A percentile compares a stretch with the other conserved stretches of the same genome.
These are phyloP conservation scores for Citrus mangshanensis DNA, from an alignment of 345 rosid species.

Conservation along the genomic window DNA sequence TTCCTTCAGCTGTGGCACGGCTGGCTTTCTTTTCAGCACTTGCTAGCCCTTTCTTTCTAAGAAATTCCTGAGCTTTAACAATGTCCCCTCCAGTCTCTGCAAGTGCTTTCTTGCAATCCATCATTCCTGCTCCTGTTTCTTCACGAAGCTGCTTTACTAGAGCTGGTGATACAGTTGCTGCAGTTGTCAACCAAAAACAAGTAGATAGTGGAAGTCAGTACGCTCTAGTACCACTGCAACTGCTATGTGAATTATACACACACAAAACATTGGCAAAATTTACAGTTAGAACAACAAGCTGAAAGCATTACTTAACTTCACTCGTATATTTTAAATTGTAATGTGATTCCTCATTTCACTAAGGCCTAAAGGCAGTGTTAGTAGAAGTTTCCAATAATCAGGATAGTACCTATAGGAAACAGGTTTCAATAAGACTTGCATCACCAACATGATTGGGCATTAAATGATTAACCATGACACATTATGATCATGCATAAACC, in stretches of 20 bases:
- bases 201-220: neutral
- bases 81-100: conserved; percentile 77
- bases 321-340: neutral
- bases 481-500: neutral
- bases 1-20: conserved; percentile 90
- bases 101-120: conserved; percentile 96
- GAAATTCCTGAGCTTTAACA: conserved; percentile 86
- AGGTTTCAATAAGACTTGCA: neutral
- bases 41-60: conserved; percentile 90
- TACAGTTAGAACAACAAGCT: neutral
- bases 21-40: conserved; percentile 95
- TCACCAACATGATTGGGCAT: neutral
- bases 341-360: neutral
- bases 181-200: conserved; percentile 15
- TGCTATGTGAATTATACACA: neutral
- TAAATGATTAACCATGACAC: neutral
- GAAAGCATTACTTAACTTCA: neutral
- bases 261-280: neutral
- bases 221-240: neutral
- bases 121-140: conserved; percentile 98
- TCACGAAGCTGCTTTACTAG: conserved; percentile 96
- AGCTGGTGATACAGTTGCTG: conserved; percentile 68
- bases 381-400: neutral
- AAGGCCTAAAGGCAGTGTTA: neutral
- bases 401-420: neutral